Percentiles rank a stretch among this genome's conserved stretches.
Evolutionary conservation across 1,139 yeast genomes (phyloP).

Genomic region (Zygosaccharomyces pseudobailii): DNA sequence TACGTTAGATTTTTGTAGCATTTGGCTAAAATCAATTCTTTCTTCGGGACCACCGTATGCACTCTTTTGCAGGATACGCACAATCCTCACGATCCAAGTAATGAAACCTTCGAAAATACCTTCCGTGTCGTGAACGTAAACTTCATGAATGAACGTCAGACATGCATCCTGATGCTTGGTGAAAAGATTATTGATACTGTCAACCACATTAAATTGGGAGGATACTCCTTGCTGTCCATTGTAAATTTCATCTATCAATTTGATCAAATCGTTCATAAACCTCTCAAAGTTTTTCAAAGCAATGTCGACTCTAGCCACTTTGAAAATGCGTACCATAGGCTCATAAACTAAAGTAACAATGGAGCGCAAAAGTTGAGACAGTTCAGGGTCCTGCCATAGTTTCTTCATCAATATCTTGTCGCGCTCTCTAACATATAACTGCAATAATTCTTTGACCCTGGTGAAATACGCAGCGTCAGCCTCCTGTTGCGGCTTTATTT

Average conservation of each 20-base stretch:
- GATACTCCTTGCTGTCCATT: slow-evolving; percentile 39
- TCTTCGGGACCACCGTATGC: slow-evolving; percentile 36
- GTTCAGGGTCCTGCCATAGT: slow-evolving; percentile 80
- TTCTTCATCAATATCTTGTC: slow-evolving; percentile 73
- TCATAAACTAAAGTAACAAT: slow-evolving; percentile 75
- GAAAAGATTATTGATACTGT: slow-evolving; percentile 57
- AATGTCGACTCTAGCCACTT: slow-evolving; percentile 68
- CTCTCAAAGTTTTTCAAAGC: slow-evolving; percentile 69
- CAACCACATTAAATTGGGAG: slow-evolving; percentile 49
- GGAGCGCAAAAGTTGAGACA: slow-evolving; percentile 66
- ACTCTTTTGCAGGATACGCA: slow-evolving; percentile 58
- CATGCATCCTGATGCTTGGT: slow-evolving; percentile 66
- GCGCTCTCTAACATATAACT: slow-evolving; percentile 57
- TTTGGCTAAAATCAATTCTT: slow-evolving; percentile 38
- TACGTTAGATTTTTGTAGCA: slow-evolving; percentile 28
- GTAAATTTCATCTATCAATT: slow-evolving; percentile 43
- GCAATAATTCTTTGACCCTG: slow-evolving; percentile 57
- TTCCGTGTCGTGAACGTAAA: slow-evolving; percentile 70
- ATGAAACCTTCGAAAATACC: slow-evolving; percentile 64
- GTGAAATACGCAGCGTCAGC: slow-evolving; percentile 36
- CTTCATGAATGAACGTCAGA: slow-evolving; percentile 70
- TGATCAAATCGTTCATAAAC: slow-evolving; percentile 68
- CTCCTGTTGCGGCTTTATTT: not conserved
- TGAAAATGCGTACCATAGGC: slow-evolving; percentile 73
- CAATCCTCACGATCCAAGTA: slow-evolving; percentile 61